Percentiles rank a stretch among this genome's conserved stretches.
These are phyloP conservation scores for Coix lacrymajobi DNA, from an alignment of 176 grass and related monocot species.

Conservation along the genomic window DNA sequence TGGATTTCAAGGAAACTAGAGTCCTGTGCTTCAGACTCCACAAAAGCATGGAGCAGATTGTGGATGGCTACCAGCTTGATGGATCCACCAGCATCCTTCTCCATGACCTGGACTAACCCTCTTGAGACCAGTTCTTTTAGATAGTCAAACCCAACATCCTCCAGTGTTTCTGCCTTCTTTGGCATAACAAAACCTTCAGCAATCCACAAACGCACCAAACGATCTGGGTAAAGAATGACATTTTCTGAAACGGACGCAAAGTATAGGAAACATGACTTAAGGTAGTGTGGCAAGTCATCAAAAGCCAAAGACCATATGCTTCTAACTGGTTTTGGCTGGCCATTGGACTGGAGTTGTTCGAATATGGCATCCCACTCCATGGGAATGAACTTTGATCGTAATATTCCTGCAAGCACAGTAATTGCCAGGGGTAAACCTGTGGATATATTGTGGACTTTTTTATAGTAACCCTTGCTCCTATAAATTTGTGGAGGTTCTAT, in stretches of 20 bases:
- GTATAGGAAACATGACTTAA: slow-evolving; percentile 57
- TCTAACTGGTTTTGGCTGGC: slow-evolving; percentile 28
- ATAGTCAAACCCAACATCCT: slow-evolving; percentile 29
- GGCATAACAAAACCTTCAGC: slow-evolving; percentile 39
- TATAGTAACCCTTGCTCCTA: slow-evolving; percentile 26
- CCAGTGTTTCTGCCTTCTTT: slow-evolving; percentile 31
- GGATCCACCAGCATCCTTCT: slow-evolving; percentile 31
- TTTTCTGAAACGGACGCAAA: slow-evolving; percentile 36
- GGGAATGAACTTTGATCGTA: slow-evolving; percentile 32
- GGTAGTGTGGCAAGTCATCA: slow-evolving; percentile 42
- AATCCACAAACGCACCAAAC: slow-evolving; percentile 37
- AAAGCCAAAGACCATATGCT: slow-evolving; percentile 35
- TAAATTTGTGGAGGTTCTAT: slow-evolving; percentile 27
- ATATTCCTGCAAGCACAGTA: slow-evolving; percentile 37
- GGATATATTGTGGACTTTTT: slow-evolving; percentile 35
- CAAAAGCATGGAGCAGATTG: slow-evolving; percentile 36
- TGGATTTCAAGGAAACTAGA: slow-evolving; percentile 43
- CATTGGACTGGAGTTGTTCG: slow-evolving; percentile 33
- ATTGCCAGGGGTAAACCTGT: slow-evolving; percentile 41
- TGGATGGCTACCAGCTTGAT: slow-evolving; percentile 37
- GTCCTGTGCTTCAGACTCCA: slow-evolving; percentile 37
- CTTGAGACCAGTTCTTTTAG: slow-evolving; percentile 36
- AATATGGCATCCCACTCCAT: slow-evolving; percentile 35
- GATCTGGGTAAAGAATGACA: slow-evolving; percentile 21
- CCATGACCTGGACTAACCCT: slow-evolving; percentile 37